Evolutionary conservation across 2,329 filamentous ascomycete species (phyloP).

Genomic region (Tolypocladium tropicale): DNA sequence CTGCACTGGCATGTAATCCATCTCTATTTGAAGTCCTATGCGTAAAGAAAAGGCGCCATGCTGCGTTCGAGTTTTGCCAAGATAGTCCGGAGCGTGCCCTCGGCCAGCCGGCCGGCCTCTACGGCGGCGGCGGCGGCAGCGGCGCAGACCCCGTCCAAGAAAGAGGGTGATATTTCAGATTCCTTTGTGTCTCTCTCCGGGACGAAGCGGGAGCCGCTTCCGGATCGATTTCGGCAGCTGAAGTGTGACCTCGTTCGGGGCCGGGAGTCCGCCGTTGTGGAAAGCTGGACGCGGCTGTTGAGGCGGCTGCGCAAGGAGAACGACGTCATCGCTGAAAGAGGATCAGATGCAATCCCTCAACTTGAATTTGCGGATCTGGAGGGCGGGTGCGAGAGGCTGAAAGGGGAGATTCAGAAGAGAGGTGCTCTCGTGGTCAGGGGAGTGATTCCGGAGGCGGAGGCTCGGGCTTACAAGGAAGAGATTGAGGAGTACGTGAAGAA

Average conservation of each 20-base stretch:
- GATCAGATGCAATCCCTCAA: conserved; percentile 40
- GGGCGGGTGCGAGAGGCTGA: conserved; percentile 21
- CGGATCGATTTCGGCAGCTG: conserved; percentile 43
- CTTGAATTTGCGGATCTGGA: conserved; percentile 37
- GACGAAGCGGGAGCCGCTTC: conserved; percentile 31
- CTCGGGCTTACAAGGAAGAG: conserved; percentile 53
- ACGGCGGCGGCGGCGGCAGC: conserved; percentile 3
- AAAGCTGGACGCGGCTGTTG: conserved; percentile 40
- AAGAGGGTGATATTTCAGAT: conserved; percentile 53
- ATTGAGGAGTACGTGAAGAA: conserved; percentile 53
- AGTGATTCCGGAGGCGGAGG: conserved; percentile 53
- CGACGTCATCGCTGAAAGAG: conserved; percentile 30
- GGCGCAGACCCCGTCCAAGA: conserved; percentile 23
- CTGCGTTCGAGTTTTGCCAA: conserved; percentile 5
- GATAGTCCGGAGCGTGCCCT: conserved; percentile 1
- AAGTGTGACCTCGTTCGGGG: conserved; percentile 43
- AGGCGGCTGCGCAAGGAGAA: conserved; percentile 34
- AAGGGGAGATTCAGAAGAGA: conserved; percentile 45
- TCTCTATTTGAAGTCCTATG: not conserved
- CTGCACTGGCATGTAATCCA: not conserved
- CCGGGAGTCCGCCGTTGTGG: conserved; percentile 34
- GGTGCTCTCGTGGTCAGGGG: conserved; percentile 55
- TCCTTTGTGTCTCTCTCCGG: conserved; percentile 51
- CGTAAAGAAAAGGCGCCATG: conserved; percentile 1
- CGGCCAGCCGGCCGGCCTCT: conserved; percentile 1